Percentiles rank a stretch among this genome's conserved stretches.
phyloP scores from a whole-genome alignment of 1,139 yeast species.

The Tardiomyces depauwii region DNA sequence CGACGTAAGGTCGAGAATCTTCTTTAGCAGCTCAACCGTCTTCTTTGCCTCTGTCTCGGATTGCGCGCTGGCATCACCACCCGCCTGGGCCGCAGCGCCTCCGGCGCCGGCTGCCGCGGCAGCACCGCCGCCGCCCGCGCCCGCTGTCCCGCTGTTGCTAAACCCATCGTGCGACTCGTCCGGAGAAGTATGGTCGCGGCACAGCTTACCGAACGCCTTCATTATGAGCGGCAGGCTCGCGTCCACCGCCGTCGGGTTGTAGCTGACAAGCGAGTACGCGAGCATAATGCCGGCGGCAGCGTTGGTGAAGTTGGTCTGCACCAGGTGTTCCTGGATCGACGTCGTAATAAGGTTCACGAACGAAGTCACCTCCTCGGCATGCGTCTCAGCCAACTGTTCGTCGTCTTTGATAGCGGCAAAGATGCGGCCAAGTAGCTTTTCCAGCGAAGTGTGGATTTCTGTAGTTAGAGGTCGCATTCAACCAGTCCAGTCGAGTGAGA shows the following conservation, averaged over 20 bases:
- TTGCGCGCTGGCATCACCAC: constrained; percentile 17
- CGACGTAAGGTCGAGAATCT: constrained; percentile 66
- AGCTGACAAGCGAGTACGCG: constrained; percentile 71
- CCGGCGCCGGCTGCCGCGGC: constrained; percentile 6
- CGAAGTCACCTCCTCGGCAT: constrained; percentile 43
- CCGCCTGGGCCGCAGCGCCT: neutral
- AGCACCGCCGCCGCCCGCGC: constrained; percentile 7
- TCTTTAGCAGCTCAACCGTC: constrained; percentile 65
- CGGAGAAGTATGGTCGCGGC: constrained; percentile 5
- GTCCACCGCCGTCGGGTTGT: constrained; percentile 64
- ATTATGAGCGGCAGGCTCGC: constrained; percentile 63
- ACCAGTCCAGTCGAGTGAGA: too few species aligned
- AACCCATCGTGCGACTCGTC: constrained; percentile 7
- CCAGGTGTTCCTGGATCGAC: constrained; percentile 74
- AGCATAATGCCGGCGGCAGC: constrained; percentile 86
- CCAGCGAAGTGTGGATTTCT: constrained; percentile 8
- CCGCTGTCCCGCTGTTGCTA: constrained; percentile 5
- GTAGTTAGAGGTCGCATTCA: constrained; percentile 42
- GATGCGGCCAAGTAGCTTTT: constrained; percentile 6
- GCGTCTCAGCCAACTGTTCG: constrained; percentile 33
- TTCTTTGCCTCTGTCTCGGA: constrained; percentile 60
- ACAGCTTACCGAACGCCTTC: constrained; percentile 79
- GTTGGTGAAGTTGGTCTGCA: constrained; percentile 50
- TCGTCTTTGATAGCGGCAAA: constrained; percentile 25
- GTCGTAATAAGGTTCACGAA: constrained; percentile 53